Evolutionary conservation across 2,329 filamentous ascomycete genomes (phyloP).

Genomic region (Penicillium sp.): DNA sequence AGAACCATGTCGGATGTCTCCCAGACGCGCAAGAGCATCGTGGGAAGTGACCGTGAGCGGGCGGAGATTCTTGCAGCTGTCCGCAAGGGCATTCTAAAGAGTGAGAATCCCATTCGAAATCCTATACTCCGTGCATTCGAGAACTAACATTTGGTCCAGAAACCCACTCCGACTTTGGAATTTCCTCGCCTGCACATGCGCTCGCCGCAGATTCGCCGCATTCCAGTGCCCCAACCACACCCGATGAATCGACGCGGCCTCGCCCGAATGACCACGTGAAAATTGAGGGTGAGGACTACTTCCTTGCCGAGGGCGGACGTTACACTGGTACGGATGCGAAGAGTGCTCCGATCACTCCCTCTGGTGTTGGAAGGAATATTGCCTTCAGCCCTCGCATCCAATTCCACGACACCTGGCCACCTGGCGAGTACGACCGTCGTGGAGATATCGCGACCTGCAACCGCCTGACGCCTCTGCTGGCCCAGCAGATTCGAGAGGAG

Average conservation of each 20-base stretch:
- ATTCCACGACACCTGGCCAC: slow-evolving; percentile 95
- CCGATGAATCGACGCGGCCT: slow-evolving; percentile 70
- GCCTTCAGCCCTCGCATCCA: slow-evolving; percentile 88
- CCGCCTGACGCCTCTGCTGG: slow-evolving; percentile 90
- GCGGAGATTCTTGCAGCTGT: slow-evolving; percentile 89
- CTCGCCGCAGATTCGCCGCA: slow-evolving; percentile 73
- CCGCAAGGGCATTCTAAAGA: slow-evolving; percentile 93
- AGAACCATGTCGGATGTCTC: slow-evolving; percentile 45
- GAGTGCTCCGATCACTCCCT: slow-evolving; percentile 76
- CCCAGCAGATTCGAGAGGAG: slow-evolving; percentile 99
- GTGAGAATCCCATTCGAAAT: slow-evolving; percentile 50
- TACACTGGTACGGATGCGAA: slow-evolving; percentile 69
- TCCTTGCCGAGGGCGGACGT: slow-evolving; percentile 67
- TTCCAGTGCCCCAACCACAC: slow-evolving; percentile 84
- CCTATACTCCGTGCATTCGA: neutral
- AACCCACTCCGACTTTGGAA: slow-evolving; percentile 57
- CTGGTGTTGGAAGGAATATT: slow-evolving; percentile 54
- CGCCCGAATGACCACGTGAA: slow-evolving; percentile 67
- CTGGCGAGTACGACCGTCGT: slow-evolving; percentile 90
- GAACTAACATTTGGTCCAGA: slow-evolving; percentile 26
- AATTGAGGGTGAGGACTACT: slow-evolving; percentile 84
- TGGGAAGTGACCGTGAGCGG: slow-evolving; percentile 84
- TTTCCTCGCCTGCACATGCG: slow-evolving; percentile 66
- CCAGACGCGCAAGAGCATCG: slow-evolving; percentile 74
- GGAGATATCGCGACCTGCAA: slow-evolving; percentile 98